phyloP scores from a whole-genome alignment of 164 flowering plant species.

The Sextonia rubra region DNA sequence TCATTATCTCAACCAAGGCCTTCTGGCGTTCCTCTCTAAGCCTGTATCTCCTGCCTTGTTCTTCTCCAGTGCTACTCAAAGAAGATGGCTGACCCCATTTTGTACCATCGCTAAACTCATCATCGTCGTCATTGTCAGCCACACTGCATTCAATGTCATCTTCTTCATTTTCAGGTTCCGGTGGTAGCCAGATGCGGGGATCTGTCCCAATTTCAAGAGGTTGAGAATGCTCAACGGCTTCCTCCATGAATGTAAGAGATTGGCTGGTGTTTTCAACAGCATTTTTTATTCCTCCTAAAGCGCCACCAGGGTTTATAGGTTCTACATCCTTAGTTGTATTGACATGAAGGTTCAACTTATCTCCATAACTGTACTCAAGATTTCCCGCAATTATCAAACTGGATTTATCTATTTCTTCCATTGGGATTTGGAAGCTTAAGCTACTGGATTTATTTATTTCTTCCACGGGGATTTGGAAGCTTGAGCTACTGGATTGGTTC shows the following conservation, averaged over 20 bases:
- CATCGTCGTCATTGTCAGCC: conserved; percentile 63
- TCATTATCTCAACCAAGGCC: conserved; percentile 52
- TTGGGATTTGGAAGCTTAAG: conserved; percentile 7
- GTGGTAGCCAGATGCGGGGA: conserved; percentile 62
- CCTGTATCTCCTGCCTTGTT: conserved; percentile 31
- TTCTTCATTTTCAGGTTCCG: conserved; percentile 67
- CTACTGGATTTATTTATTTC: conserved; percentile 10
- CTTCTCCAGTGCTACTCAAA: conserved; percentile 36
- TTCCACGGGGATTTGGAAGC: conserved; percentile 9
- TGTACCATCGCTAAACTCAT: conserved; percentile 52
- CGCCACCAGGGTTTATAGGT: conserved; percentile 4
- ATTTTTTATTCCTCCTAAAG: neutral
- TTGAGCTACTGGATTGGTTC: neutral
- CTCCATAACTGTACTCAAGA: conserved; percentile 6
- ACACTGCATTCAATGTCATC: conserved; percentile 58
- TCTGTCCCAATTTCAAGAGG: conserved; percentile 33
- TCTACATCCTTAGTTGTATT: conserved; percentile 16
- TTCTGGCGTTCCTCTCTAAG: conserved; percentile 53
- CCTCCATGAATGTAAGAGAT: conserved; percentile 10
- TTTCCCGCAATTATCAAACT: conserved; percentile 14
- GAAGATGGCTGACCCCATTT: conserved; percentile 62
- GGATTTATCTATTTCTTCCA: conserved; percentile 17
- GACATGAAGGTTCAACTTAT: conserved; percentile 10
- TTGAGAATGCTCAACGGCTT: conserved; percentile 20
- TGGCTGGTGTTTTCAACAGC: neutral